These are phyloP conservation scores for Salix udensis DNA, from an alignment of 345 rosid genomes.

Conservation along the genomic window DNA sequence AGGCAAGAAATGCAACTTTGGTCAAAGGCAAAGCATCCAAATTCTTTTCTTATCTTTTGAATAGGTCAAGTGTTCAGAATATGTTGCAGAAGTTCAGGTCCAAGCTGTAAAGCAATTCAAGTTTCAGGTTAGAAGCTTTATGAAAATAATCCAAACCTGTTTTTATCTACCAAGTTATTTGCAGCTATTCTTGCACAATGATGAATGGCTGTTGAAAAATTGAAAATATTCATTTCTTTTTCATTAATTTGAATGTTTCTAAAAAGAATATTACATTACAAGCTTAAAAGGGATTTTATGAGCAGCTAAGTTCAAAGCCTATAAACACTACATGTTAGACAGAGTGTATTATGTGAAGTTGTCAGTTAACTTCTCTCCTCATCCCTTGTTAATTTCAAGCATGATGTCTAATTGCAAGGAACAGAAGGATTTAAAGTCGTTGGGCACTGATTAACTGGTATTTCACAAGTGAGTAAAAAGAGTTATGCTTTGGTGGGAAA, in stretches of 20 bases:
- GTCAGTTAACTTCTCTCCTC: background rate
- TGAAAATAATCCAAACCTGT: background rate
- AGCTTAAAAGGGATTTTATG: background rate
- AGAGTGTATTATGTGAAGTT: background rate
- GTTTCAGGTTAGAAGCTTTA: background rate
- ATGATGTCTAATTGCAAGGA: background rate
- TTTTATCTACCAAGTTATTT: background rate
- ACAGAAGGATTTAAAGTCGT: background rate
- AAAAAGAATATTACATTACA: background rate
- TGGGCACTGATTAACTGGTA: background rate
- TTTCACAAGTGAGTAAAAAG: background rate
- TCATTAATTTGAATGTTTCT: too few relatives aligned
- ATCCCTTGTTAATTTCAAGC: background rate
- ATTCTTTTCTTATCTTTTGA: too few relatives aligned
- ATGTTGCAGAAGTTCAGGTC: too few relatives aligned
- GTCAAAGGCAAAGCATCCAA: too few relatives aligned
- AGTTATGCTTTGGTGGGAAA: background rate
- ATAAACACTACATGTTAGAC: background rate
- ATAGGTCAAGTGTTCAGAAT: too few relatives aligned
- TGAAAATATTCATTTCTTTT: too few relatives aligned
- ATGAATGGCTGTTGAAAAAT: too few relatives aligned
- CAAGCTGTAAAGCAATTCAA: too few relatives aligned
- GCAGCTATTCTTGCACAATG: background rate
- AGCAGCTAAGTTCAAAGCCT: background rate
- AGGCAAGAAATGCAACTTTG: too few relatives aligned